Evolutionary conservation across 73 alveolate genomes (phyloP).

Genomic region (Paramecium caudatum): DNA sequence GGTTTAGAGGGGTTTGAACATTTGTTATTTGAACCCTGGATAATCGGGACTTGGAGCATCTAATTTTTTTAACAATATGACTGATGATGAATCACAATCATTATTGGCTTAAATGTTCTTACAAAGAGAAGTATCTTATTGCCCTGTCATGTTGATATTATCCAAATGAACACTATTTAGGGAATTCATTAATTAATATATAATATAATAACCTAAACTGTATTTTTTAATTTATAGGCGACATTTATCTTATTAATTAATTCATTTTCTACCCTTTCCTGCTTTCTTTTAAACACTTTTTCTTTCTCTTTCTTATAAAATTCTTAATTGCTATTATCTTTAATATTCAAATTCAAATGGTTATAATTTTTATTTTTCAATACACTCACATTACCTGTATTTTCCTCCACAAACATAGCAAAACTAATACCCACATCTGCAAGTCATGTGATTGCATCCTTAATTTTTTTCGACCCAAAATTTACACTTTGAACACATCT

Average conservation of each 20-base stretch:
- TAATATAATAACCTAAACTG: too few relatives aligned
- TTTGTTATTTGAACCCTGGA: not conserved
- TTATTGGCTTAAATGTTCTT: not conserved
- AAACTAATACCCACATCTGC: slow-evolving; percentile 82
- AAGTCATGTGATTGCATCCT: slow-evolving; percentile 83
- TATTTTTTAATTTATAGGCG: too few relatives aligned
- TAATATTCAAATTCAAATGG: not conserved
- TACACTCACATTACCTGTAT: slow-evolving; percentile 77
- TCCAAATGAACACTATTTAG: slow-evolving; percentile 46
- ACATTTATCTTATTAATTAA: not conserved
- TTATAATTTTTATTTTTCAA: slow-evolving; percentile 41
- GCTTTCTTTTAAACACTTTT: not conserved
- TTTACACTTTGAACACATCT: slow-evolving; percentile 74
- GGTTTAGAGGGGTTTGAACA: slow-evolving; percentile 8
- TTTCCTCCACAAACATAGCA: slow-evolving; percentile 83
- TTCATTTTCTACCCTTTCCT: slow-evolving; percentile 23
- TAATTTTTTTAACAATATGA: not conserved
- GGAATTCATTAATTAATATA: slow-evolving; percentile 3
- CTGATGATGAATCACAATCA: slow-evolving; percentile 34
- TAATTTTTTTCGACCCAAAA: slow-evolving; percentile 81
- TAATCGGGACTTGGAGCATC: slow-evolving; percentile 43
- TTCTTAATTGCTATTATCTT: not conserved
- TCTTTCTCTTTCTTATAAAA: not conserved
- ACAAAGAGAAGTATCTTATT: slow-evolving; percentile 30
- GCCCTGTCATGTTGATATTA: slow-evolving; percentile 1